A percentile compares a stretch with the other conserved stretches of the same genome.
Evolutionary conservation across 2,329 filamentous ascomycete species (phyloP).

Genomic region (Biscogniauxia mediterranea): DNA sequence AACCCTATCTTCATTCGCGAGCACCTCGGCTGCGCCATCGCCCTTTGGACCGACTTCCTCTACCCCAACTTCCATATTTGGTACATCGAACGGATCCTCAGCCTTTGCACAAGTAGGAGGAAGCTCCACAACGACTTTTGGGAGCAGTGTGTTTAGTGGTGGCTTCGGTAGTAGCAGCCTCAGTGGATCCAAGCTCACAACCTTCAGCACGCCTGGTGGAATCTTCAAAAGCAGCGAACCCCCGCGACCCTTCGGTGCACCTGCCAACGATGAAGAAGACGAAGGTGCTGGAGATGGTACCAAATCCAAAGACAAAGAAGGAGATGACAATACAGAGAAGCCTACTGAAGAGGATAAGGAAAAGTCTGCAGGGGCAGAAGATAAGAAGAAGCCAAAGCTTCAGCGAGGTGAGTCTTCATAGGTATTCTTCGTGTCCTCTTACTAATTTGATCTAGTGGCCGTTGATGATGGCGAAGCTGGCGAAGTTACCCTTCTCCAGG

Average conservation of each 20-base stretch:
- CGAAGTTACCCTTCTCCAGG: slow-evolving; percentile 71
- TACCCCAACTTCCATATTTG: slow-evolving; percentile 51
- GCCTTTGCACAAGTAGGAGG: slow-evolving; percentile 31
- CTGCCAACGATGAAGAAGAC: slow-evolving; percentile 56
- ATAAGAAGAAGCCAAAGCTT: slow-evolving; percentile 64
- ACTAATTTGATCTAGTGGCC: slow-evolving; percentile 45
- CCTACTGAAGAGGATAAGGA: slow-evolving; percentile 45
- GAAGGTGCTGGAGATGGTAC: slow-evolving; percentile 40
- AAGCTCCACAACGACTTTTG: slow-evolving; percentile 30
- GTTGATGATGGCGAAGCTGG: slow-evolving; percentile 86
- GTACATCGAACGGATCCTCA: slow-evolving; percentile 30
- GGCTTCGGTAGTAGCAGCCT: slow-evolving; percentile 40
- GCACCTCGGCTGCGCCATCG: slow-evolving; percentile 41
- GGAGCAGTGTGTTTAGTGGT: slow-evolving; percentile 48
- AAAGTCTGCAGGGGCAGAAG: slow-evolving; percentile 27
- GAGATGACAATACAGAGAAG: slow-evolving; percentile 34
- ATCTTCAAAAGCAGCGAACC: slow-evolving; percentile 58
- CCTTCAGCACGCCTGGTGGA: slow-evolving; percentile 66
- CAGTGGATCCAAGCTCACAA: slow-evolving; percentile 52
- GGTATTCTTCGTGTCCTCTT: slow-evolving; percentile 25
- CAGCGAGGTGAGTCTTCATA: slow-evolving; percentile 63
- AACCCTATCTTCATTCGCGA: slow-evolving; percentile 43
- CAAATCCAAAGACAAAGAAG: slow-evolving; percentile 36
- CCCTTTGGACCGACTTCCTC: slow-evolving; percentile 37
- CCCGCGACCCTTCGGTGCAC: slow-evolving; percentile 73